Evolutionary conservation across 805 yeast species (phyloP).

Genomic region (Naumovozyma castellii): DNA sequence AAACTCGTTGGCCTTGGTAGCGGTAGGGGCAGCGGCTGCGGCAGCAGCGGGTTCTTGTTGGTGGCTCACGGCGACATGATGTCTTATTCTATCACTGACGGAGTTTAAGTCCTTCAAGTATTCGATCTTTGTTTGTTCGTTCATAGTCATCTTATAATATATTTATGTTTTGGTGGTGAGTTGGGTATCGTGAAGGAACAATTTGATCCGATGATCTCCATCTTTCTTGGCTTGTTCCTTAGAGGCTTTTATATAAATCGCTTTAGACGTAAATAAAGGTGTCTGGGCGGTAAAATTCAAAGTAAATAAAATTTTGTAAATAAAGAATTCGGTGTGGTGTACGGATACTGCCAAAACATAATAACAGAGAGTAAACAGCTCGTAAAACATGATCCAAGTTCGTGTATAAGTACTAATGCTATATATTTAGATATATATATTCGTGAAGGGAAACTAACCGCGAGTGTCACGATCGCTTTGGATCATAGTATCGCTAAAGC

Average conservation of each 20-base stretch:
- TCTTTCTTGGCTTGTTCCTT: too few relatives aligned
- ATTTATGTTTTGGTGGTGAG: slow-evolving; percentile 1
- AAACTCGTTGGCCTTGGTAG: slow-evolving; percentile 12
- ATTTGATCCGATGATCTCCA: too few relatives aligned
- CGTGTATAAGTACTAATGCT: too few relatives aligned
- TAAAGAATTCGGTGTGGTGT: too few relatives aligned
- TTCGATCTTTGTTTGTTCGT: slow-evolving; percentile 7
- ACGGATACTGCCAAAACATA: too few relatives aligned
- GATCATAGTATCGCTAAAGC: neutral
- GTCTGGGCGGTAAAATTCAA: slow-evolving; percentile 4
- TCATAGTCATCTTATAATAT: slow-evolving; percentile 4
- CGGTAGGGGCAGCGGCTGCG: slow-evolving; percentile 5
- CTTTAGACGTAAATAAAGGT: too few relatives aligned
- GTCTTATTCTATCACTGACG: slow-evolving; percentile 8
- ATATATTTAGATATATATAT: too few relatives aligned
- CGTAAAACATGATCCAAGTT: too few relatives aligned
- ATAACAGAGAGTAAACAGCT: too few relatives aligned
- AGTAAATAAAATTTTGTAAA: too few relatives aligned
- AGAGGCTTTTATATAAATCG: too few relatives aligned
- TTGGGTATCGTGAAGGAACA: neutral
- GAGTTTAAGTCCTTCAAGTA: slow-evolving; percentile 8
- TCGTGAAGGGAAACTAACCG: neutral
- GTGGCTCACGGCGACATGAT: slow-evolving; percentile 3
- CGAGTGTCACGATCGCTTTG: neutral
- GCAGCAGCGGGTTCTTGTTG: slow-evolving; percentile 5